Evolutionary conservation across 208 protist species (phyloP).

Genomic region (Wallacemonas sp.): DNA sequence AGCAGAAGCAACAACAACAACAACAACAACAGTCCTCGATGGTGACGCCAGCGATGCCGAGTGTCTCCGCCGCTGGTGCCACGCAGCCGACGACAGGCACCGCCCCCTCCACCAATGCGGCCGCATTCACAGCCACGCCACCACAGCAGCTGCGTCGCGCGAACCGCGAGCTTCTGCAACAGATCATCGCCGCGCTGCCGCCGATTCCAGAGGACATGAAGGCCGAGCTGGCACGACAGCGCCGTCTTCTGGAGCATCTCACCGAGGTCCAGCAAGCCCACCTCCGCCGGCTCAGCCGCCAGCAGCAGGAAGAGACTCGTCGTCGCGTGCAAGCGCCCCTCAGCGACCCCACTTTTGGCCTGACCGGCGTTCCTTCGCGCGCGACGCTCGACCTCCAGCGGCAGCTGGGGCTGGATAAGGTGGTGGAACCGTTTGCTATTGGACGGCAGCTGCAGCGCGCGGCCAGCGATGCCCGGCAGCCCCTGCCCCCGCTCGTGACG

Average conservation of each 20-base stretch:
- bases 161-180: slow-evolving; percentile 26
- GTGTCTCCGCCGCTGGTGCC: no score
- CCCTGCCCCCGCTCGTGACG: slow-evolving; percentile 44
- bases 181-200: slow-evolving; percentile 20
- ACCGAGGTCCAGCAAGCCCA: slow-evolving; percentile 42
- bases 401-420: slow-evolving; percentile 18
- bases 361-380: not conserved
- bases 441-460: slow-evolving; percentile 19
- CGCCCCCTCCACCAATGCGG: no score
- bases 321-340: slow-evolving; percentile 34
- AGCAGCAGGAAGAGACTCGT: slow-evolving; percentile 35
- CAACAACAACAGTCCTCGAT: no score
- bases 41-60: no score
- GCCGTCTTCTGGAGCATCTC: slow-evolving; percentile 53
- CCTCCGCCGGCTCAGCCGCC: slow-evolving; percentile 22
- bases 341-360: slow-evolving; percentile 17
- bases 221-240: slow-evolving; percentile 56
- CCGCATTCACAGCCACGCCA: slow-evolving; percentile 23
- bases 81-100: no score
- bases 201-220: slow-evolving; percentile 44
- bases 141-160: not conserved
- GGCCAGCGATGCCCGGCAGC: slow-evolving; percentile 23
- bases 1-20: slow-evolving; percentile 4
- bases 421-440: slow-evolving; percentile 20
- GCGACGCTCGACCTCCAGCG: not conserved